phyloP scores from a whole-genome alignment of 495 filamentous ascomycete species.

The Terfezia claveryi region DNA sequence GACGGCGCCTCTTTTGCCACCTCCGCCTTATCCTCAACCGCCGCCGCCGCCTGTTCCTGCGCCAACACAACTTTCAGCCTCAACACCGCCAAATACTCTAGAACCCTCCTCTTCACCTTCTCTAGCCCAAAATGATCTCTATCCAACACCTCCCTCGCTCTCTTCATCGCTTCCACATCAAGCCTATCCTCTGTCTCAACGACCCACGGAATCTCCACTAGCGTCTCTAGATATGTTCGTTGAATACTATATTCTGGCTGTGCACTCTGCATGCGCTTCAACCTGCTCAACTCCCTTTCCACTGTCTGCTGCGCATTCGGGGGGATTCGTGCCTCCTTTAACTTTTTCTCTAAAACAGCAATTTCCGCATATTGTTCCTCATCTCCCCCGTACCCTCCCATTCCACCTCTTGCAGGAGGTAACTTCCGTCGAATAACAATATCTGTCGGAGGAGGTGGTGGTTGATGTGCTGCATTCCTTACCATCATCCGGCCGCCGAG shows the following conservation, averaged over 20 bases:
- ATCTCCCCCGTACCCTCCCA: constrained; percentile 44
- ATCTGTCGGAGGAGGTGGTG: constrained; percentile 26
- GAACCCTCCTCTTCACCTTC: constrained; percentile 86
- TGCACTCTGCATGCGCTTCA: constrained; percentile 84
- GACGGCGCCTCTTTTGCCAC: too few relatives aligned
- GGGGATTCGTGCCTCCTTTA: constrained; percentile 35
- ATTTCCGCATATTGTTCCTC: constrained; percentile 78
- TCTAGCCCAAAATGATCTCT: constrained; percentile 93
- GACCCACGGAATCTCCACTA: constrained; percentile 83
- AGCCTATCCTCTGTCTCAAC: constrained; percentile 69
- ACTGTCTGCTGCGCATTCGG: constrained; percentile 58
- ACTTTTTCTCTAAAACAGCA: constrained; percentile 63
- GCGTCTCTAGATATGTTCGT: constrained; percentile 83
- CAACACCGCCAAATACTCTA: constrained; percentile 91
- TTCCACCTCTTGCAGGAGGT: constrained; percentile 28
- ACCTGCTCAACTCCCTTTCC: constrained; percentile 63
- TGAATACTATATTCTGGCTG: constrained; percentile 91
- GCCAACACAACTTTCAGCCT: constrained; percentile 84
- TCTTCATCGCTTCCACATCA: constrained; percentile 52
- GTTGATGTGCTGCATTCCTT: constrained; percentile 14
- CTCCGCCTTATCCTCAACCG: constrained; percentile 31
- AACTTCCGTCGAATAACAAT: constrained; percentile 19
- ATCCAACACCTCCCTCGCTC: constrained; percentile 75
- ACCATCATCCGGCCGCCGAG: constrained; percentile 20
- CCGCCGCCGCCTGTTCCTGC: constrained; percentile 51